phyloP scores from a whole-genome alignment of 139 green algal species.

The Coelastrella sp. region DNA sequence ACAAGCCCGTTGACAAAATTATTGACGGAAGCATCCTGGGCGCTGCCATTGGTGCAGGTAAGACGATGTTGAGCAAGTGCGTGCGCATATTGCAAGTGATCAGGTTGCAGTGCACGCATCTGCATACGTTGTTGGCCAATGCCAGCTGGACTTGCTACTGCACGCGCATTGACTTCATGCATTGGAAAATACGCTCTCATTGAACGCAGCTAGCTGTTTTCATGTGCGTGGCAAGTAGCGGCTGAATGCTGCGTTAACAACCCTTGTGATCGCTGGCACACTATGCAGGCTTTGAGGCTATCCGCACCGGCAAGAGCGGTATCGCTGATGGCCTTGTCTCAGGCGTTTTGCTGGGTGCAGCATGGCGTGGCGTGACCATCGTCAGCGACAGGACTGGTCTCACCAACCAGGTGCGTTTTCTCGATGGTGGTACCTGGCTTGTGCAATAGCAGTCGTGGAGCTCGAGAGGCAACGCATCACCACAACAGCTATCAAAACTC shows the following conservation, averaged over 20 bases:
- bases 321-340: not conserved
- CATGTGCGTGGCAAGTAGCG: too few relatives aligned
- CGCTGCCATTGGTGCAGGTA: slow-evolving; percentile 29
- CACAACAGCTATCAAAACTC: too few relatives aligned
- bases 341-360: slow-evolving; percentile 8
- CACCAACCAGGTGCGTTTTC: not conserved
- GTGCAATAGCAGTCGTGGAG: too few relatives aligned
- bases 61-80: not conserved
- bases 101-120: too few relatives aligned
- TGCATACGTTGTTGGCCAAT: too few relatives aligned
- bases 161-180: too few relatives aligned
- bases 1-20: slow-evolving; percentile 4
- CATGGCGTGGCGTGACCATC: not conserved
- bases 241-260: not conserved
- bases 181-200: too few relatives aligned
- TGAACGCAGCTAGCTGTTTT: too few relatives aligned
- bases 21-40: slow-evolving; percentile 6
- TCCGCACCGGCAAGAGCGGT: slow-evolving; percentile 13
- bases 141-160: too few relatives aligned
- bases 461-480: too few relatives aligned
- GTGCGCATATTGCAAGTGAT: too few relatives aligned
- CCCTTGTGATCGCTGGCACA: not conserved
- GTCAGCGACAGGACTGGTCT: slow-evolving; percentile 14
- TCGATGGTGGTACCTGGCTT: not conserved
- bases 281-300: slow-evolving; percentile 6